These are phyloP conservation scores for Stemphylium lycopersici DNA, from an alignment of 2,329 filamentous ascomycete species.

Conservation along the genomic window DNA sequence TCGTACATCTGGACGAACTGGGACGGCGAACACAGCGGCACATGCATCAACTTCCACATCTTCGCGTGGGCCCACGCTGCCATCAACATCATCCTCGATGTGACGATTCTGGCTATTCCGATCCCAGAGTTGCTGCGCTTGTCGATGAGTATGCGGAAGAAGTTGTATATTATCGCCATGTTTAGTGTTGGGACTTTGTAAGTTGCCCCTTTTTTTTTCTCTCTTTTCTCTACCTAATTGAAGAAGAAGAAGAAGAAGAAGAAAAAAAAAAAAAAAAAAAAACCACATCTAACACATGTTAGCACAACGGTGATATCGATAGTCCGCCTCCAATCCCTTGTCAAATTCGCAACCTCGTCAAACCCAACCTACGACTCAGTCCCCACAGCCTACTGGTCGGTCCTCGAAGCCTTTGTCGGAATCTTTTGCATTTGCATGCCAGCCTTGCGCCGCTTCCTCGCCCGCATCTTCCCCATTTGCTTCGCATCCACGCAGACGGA, in stretches of 20 bases:
- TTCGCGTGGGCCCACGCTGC: constrained; percentile 15
- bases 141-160: constrained; percentile 32
- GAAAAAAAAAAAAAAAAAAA: too few species aligned
- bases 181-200: constrained; percentile 46
- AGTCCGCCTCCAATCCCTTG: constrained; percentile 49
- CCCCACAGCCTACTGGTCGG: constrained; percentile 20
- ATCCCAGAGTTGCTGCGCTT: constrained; percentile 25
- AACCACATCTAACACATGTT: too few species aligned
- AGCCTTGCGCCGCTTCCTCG: constrained; percentile 20
- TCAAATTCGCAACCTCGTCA: constrained; percentile 48
- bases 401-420: constrained; percentile 21
- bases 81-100: constrained; percentile 28
- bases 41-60: constrained; percentile 33
- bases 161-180: constrained; percentile 39
- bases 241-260: too few species aligned
- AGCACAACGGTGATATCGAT: constrained; percentile 48
- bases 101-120: constrained; percentile 20
- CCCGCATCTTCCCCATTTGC: constrained; percentile 41
- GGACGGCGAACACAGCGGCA: constrained; percentile 24
- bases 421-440: constrained; percentile 29
- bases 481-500: constrained; percentile 15
- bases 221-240: too few species aligned
- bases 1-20: constrained; percentile 30
- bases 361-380: constrained; percentile 48
- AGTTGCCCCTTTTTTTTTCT: too few species aligned